These are phyloP conservation scores for Leccinum pellstonianum DNA, from an alignment of 768 basidiomycete species.

Conservation along the genomic window DNA sequence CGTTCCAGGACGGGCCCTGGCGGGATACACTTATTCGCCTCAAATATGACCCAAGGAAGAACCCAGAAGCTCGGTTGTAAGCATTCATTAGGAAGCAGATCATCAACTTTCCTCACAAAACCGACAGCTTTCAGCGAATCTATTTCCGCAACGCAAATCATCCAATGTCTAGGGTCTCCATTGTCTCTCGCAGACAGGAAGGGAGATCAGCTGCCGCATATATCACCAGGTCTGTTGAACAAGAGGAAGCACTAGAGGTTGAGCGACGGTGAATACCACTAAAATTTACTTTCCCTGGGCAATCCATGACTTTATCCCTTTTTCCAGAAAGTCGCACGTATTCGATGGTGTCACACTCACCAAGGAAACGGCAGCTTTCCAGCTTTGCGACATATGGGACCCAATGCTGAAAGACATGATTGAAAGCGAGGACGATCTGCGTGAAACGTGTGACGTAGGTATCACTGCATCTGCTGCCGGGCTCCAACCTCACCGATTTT, in stretches of 20 bases:
- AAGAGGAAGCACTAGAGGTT: slow-evolving; percentile 31
- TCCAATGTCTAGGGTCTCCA: slow-evolving; percentile 73
- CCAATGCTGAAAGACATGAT: slow-evolving; percentile 82
- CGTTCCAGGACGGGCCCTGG: slow-evolving; percentile 94
- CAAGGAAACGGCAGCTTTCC: slow-evolving; percentile 89
- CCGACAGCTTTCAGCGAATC: slow-evolving; percentile 84
- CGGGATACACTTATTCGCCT: slow-evolving; percentile 84
- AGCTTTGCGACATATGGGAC: slow-evolving; percentile 90
- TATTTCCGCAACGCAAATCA: slow-evolving; percentile 89
- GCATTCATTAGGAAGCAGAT: slow-evolving; percentile 28
- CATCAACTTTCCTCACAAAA: slow-evolving; percentile 3
- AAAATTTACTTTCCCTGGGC: background rate
- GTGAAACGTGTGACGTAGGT: slow-evolving; percentile 74
- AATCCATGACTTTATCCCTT: background rate
- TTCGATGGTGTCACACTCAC: slow-evolving; percentile 84
- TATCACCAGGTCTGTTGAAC: slow-evolving; percentile 31
- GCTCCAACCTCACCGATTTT: slow-evolving; percentile 3
- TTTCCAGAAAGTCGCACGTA: slow-evolving; percentile 65
- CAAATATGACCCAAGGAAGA: slow-evolving; percentile 85
- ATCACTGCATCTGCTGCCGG: background rate
- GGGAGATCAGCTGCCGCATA: slow-evolving; percentile 35
- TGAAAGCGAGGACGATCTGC: slow-evolving; percentile 63
- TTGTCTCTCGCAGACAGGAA: slow-evolving; percentile 60
- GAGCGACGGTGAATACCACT: slow-evolving; percentile 30
- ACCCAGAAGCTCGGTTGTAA: slow-evolving; percentile 73